phyloP scores from a whole-genome alignment of 371 early-diverging fungal species.

The Mucor indicus region DNA sequence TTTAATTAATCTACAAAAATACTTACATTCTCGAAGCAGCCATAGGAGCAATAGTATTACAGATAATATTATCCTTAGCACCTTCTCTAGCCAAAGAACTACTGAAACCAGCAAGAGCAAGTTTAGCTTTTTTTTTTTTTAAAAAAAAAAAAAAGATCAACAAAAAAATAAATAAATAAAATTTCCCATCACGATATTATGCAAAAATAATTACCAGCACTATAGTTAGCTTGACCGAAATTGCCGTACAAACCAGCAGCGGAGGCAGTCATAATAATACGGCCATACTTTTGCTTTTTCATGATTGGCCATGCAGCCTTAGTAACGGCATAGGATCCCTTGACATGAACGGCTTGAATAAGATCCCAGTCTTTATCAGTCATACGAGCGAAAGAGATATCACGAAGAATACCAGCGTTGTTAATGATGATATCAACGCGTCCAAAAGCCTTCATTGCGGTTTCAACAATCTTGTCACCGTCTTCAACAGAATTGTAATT shows the following conservation, averaged over 20 bases:
- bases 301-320: slow-evolving; percentile 97
- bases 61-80: slow-evolving; percentile 85
- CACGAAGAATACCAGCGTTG: slow-evolving; percentile 97
- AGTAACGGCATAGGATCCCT: slow-evolving; percentile 92
- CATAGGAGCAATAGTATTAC: slow-evolving; percentile 96
- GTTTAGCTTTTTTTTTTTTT: slow-evolving; percentile 85
- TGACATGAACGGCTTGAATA: slow-evolving; percentile 89
- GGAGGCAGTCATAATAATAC: slow-evolving; percentile 80
- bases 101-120: slow-evolving; percentile 89
- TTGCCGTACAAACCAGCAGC: slow-evolving; percentile 98
- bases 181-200: not conserved
- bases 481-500: slow-evolving; percentile 97
- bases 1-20: too few species aligned
- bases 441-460: slow-evolving; percentile 94
- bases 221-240: slow-evolving; percentile 98
- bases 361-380: slow-evolving; percentile 96
- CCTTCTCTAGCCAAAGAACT: slow-evolving; percentile 94
- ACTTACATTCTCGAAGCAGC: slow-evolving; percentile 92
- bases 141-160: too few species aligned
- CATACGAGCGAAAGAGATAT: slow-evolving; percentile 94
- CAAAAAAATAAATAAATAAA: not conserved
- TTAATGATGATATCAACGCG: slow-evolving; percentile 94
- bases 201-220: slow-evolving; percentile 45
- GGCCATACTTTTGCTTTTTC: slow-evolving; percentile 92
- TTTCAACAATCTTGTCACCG: slow-evolving; percentile 95